phyloP scores from a whole-genome alignment of 805 yeast species.

The Sugiyamaella valdiviana region DNA sequence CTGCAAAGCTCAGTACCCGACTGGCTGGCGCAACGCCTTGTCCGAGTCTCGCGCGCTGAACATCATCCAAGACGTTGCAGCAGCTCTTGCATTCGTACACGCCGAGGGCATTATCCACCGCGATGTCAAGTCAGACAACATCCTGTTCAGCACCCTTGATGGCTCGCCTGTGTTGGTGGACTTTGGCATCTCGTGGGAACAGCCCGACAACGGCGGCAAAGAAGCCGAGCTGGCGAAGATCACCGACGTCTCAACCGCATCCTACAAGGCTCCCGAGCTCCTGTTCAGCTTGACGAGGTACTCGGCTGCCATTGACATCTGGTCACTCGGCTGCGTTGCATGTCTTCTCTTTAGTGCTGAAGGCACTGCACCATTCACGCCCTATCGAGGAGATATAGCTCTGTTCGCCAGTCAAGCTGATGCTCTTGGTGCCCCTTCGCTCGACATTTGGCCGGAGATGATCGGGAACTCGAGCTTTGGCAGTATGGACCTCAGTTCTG shows the following conservation, averaged over 20 bases:
- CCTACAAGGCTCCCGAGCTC: slow-evolving; percentile 38
- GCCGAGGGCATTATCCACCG: slow-evolving; percentile 33
- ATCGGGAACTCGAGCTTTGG: slow-evolving; percentile 12
- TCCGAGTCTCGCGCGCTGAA: slow-evolving; percentile 32
- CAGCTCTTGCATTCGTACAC: slow-evolving; percentile 24
- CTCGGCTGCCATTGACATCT: slow-evolving; percentile 39
- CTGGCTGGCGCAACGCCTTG: slow-evolving; percentile 33
- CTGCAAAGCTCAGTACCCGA: slow-evolving; percentile 33
- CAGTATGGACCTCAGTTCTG: slow-evolving; percentile 13
- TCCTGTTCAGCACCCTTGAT: slow-evolving; percentile 43
- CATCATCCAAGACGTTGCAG: slow-evolving; percentile 20
- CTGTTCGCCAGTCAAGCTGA: slow-evolving; percentile 50
- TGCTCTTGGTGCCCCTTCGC: slow-evolving; percentile 56
- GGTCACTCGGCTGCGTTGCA: slow-evolving; percentile 54
- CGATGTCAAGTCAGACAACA: slow-evolving; percentile 64
- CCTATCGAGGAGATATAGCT: slow-evolving; percentile 49
- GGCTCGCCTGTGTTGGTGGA: slow-evolving; percentile 43
- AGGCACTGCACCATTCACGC: slow-evolving; percentile 36
- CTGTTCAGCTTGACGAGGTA: slow-evolving; percentile 39
- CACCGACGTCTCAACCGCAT: slow-evolving; percentile 55
- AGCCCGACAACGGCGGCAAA: slow-evolving; percentile 41
- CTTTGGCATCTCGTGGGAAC: slow-evolving; percentile 58
- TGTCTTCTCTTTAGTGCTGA: slow-evolving; percentile 44
- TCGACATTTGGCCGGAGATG: slow-evolving; percentile 22
- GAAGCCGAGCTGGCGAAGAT: slow-evolving; percentile 31